phyloP scores from a whole-genome alignment of 345 rosid species.

The Limnanthes douglasii region DNA sequence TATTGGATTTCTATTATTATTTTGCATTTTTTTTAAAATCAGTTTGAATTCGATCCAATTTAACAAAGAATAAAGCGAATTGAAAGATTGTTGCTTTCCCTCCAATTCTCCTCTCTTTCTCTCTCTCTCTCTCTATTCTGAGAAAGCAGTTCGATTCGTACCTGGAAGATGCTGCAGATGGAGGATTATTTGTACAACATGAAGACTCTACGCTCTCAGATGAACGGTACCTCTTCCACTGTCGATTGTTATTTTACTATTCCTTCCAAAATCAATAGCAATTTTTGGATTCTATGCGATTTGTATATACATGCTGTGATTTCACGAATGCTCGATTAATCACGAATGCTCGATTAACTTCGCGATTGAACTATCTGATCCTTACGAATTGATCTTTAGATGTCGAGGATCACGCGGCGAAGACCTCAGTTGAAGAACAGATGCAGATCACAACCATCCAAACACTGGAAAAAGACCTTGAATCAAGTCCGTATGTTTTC shows the following conservation, averaged over 20 bases:
- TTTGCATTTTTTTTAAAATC: too few relatives aligned
- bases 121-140: too few relatives aligned
- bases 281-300: slow-evolving; percentile 1
- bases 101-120: too few relatives aligned
- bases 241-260: background rate
- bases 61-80: too few relatives aligned
- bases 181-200: slow-evolving; percentile 74
- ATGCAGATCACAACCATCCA: slow-evolving; percentile 34
- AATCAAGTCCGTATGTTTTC: slow-evolving; percentile 18
- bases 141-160: slow-evolving; percentile 1
- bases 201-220: slow-evolving; percentile 65
- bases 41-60: too few relatives aligned
- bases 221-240: slow-evolving; percentile 33
- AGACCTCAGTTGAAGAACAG: slow-evolving; percentile 58
- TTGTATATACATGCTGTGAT: background rate
- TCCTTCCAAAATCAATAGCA: background rate
- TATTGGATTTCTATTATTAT: too few relatives aligned
- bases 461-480: slow-evolving; percentile 40
- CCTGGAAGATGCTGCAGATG: slow-evolving; percentile 23
- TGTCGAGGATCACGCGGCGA: slow-evolving; percentile 73
- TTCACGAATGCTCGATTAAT: slow-evolving; percentile 2
- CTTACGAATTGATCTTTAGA: too few relatives aligned
- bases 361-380: too few relatives aligned
- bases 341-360: too few relatives aligned
- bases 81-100: too few relatives aligned